Percentiles rank a stretch among this genome's conserved stretches.
phyloP scores from a whole-genome alignment of 2,329 filamentous ascomycete species.

The Teratosphaeria pseudoeucalypti region DNA sequence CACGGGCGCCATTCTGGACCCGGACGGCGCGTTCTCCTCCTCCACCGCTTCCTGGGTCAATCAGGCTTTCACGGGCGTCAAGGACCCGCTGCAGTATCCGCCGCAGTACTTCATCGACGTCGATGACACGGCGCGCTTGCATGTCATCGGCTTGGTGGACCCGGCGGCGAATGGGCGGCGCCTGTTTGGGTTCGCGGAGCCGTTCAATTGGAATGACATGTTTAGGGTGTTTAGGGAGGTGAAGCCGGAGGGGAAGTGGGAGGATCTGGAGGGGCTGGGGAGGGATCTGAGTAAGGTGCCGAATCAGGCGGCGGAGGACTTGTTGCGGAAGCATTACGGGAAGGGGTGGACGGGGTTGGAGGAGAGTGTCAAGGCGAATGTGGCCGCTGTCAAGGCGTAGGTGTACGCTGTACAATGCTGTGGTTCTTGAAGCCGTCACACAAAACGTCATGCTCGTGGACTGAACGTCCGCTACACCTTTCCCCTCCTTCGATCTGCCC shows the following conservation, averaged over 20 bases:
- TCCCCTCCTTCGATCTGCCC: constrained; percentile 19
- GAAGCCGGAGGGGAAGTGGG: constrained; percentile 25
- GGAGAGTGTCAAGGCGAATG: constrained; percentile 18
- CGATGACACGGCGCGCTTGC: constrained; percentile 41
- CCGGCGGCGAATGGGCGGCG: constrained; percentile 38
- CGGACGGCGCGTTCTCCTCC: constrained; percentile 1
- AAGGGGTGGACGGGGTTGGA: constrained; percentile 16
- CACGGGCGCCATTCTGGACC: constrained; percentile 10
- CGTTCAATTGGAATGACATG: constrained; percentile 38
- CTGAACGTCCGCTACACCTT: constrained; percentile 6
- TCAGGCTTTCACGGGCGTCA: constrained; percentile 12
- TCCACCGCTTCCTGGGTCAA: not conserved
- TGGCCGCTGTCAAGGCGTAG: not conserved
- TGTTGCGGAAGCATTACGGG: constrained; percentile 22
- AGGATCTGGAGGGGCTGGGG: constrained; percentile 10
- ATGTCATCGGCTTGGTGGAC: constrained; percentile 43
- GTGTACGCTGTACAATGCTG: not conserved
- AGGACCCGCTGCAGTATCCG: not conserved
- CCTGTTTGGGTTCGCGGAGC: constrained; percentile 43
- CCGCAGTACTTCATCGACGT: constrained; percentile 35
- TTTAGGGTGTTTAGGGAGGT: constrained; percentile 28
- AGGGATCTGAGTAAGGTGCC: constrained; percentile 18
- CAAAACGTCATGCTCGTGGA: not conserved
- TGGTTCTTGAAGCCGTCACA: not conserved
- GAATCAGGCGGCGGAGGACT: constrained; percentile 16